phyloP scores from a whole-genome alignment of 257 asterid species.

The Phtheirospermum japonicum region DNA sequence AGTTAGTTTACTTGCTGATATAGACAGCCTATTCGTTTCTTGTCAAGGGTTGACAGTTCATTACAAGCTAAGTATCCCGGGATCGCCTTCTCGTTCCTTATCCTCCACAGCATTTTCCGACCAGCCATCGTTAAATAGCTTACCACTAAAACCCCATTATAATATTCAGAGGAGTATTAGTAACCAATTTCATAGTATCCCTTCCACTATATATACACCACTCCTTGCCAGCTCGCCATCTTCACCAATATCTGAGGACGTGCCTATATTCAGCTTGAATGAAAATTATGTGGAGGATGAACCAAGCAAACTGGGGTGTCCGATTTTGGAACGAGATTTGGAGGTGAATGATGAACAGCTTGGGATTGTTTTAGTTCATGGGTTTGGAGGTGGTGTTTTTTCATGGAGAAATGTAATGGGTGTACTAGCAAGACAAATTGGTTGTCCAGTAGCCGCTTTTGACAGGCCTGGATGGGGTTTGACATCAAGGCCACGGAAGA shows the following conservation, averaged over 20 bases:
- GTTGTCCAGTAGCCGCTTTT: slow-evolving; percentile 87
- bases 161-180: slow-evolving; percentile 75
- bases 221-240: slow-evolving; percentile 63
- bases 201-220: slow-evolving; percentile 70
- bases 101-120: slow-evolving; percentile 59
- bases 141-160: slow-evolving; percentile 47
- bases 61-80: slow-evolving; percentile 77
- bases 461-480: slow-evolving; percentile 99
- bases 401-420: slow-evolving; percentile 92
- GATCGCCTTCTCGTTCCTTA: slow-evolving; percentile 59
- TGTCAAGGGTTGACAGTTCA: slow-evolving; percentile 78
- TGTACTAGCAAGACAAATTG: slow-evolving; percentile 60
- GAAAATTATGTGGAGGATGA: slow-evolving; percentile 52
- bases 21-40: slow-evolving; percentile 74
- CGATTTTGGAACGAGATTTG: slow-evolving; percentile 36
- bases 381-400: slow-evolving; percentile 95
- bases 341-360: slow-evolving; percentile 57
- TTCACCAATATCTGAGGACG: slow-evolving; percentile 70
- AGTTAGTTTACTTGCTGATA: slow-evolving; percentile 84
- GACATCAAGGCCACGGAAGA: slow-evolving; percentile 84
- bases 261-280: slow-evolving; percentile 64
- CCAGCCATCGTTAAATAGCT: slow-evolving; percentile 40
- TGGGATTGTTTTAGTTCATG: slow-evolving; percentile 92
- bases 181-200: slow-evolving; percentile 54
- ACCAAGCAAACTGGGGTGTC: slow-evolving; percentile 43